Base-by-base conservation (phyloP, 352 stramenopile genomes). In the Phytophthora brassicae region DNA sequence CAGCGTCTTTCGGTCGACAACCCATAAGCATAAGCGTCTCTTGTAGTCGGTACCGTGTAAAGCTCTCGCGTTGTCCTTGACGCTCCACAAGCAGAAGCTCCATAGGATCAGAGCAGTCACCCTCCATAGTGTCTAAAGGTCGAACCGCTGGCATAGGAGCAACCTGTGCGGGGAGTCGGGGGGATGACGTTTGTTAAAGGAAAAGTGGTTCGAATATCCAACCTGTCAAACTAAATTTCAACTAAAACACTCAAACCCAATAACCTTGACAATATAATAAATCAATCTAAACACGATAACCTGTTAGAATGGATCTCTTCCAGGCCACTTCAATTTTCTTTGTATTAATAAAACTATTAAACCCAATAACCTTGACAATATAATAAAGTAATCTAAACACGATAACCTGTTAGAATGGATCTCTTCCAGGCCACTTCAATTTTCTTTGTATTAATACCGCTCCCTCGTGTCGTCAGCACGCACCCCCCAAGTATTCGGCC, bases 1-100 rank as follows among this genome's bases (percentile, higher is more conserved):
- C 79, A 0, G 84, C 84, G 60, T 95, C 86, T 42, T 88, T 89
- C 3, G 79, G 75, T 29, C 86, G 74, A 52, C 84, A 93, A 38
- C 86, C 86, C 86, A 95, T 95, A 62, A 95, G 79, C 79, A 92
- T 92, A 39, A 95, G 76, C 48, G 86, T 95, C 72, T 95, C 86
- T 50, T 95, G 86, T 46, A 95, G 58, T 2, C 86, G 79, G 55
- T 95, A 92, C 23, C 86, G 84, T 56, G 86, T 93, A 68, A 93
- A 93, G 22, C 59, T 72, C 72, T 93, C 82, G 64, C 66, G 64
- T 33, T 56, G 43, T 16, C 74, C 75, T 54, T 84, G 68, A 6
- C 76, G 73, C 58, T 74, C 64, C 12, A 93, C 84, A 23, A 79
- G 29, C 54, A 95, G 81, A 31, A 89, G 67, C 65, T 93, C 84